Evolutionary conservation across 129 eudicot species (phyloP).

Genomic region (Tagetes erecta): DNA sequence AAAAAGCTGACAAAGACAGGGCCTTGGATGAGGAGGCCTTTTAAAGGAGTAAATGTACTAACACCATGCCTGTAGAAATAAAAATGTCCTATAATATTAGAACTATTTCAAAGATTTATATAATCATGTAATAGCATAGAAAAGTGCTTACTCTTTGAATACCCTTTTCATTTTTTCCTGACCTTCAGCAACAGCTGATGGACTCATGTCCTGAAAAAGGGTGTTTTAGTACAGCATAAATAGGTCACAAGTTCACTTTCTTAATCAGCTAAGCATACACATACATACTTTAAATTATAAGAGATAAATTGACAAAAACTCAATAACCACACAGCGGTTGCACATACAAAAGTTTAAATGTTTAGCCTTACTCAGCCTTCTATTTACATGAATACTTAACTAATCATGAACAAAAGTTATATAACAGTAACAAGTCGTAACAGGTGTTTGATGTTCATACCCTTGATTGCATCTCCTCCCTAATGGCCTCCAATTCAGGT

Average conservation of each 20-base stretch:
- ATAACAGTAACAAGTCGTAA: background rate
- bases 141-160: conserved; percentile 69
- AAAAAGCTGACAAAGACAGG: conserved; percentile 82
- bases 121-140: conserved; percentile 19
- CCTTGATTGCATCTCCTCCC: conserved; percentile 75
- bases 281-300: background rate
- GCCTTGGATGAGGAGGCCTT: conserved; percentile 75
- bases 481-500: conserved; percentile 71
- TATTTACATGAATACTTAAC: background rate
- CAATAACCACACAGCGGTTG: background rate
- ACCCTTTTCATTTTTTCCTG: conserved; percentile 56
- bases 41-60: conserved; percentile 78
- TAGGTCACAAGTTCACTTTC: conserved; percentile 5
- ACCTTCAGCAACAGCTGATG: conserved; percentile 79
- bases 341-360: background rate
- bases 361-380: conserved; percentile 4
- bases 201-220: conserved; percentile 79
- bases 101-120: background rate
- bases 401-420: background rate
- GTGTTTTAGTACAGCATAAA: background rate
- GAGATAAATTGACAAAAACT: background rate
- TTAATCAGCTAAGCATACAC: background rate
- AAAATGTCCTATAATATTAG: background rate
- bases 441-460: conserved; percentile 37
- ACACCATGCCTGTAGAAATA: conserved; percentile 73